Evolutionary conservation across 306 rosid genomes (phyloP).

Genomic region (Cucumis sativus): Cucumber_9930_V3 NC_026657.2:7197501-7198000

Average conservation of each 20-base stretch:
- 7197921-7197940: conserved; percentile 78
- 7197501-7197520: conserved; percentile 22
- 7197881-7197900: conserved; percentile 45
- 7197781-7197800: conserved; percentile 33
- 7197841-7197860: conserved; percentile 3
- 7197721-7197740: conserved; percentile 47
- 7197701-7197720: conserved; percentile 37
- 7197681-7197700: conserved; percentile 64
- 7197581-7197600: conserved; percentile 47
- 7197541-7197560: conserved; percentile 16
- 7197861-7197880: conserved; percentile 36
- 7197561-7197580: conserved; percentile 34
- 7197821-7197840: neutral
- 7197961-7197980: neutral
- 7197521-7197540: conserved; percentile 16
- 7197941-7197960: conserved; percentile 67
- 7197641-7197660: conserved; percentile 59
- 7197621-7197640: conserved; percentile 43
- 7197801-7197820: neutral
- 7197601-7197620: conserved; percentile 48
- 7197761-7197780: conserved; percentile 38
- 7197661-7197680: conserved; percentile 25
- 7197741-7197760: conserved; percentile 75
- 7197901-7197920: conserved; percentile 89
- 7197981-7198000: neutral